Percentiles rank a stretch among this genome's conserved stretches.
Conservation (phyloP, 352 stramenopile genomes). For the Peronospora belbahrii region DNA sequence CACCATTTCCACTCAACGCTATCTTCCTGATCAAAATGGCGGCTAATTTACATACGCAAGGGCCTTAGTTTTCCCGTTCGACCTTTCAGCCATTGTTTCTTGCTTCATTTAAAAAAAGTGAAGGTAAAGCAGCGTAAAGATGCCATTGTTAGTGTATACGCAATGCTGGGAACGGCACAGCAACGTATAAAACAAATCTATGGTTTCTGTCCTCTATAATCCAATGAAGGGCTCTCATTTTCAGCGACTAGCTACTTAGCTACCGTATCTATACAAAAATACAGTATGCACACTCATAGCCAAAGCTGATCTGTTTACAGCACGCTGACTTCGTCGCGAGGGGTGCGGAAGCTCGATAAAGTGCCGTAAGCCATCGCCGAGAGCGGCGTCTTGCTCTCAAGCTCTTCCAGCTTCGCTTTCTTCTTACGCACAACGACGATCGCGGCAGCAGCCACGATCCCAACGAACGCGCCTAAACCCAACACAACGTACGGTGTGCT, state of each 20-base stretch:
- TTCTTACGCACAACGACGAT: conserved; percentile 66
- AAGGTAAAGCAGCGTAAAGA: too few relatives aligned
- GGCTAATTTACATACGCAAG: too few relatives aligned
- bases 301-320: conserved; percentile 29
- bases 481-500: conserved; percentile 32
- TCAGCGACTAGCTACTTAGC: conserved; percentile 11
- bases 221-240: conserved; percentile 12
- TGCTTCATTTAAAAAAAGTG: too few relatives aligned
- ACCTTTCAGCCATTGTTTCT: too few relatives aligned
- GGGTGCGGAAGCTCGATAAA: conserved; percentile 45
- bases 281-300: conserved; percentile 8
- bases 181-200: conserved; percentile 17
- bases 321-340: conserved; percentile 40
- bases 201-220: conserved; percentile 11
- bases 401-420: conserved; percentile 47
- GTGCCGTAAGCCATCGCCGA: conserved; percentile 19
- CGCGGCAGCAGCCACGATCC: conserved; percentile 37
- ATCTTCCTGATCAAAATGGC: too few relatives aligned
- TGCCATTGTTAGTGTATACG: too few relatives aligned
- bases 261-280: conserved; percentile 27
- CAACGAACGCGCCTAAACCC: conserved; percentile 25
- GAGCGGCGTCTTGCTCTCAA: conserved; percentile 50
- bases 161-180: conserved; percentile 1
- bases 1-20: too few relatives aligned
- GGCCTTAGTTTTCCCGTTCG: too few relatives aligned